Conservation (phyloP, 2,329 filamentous ascomycete species). For the Nectriaceae sp. region DNA sequence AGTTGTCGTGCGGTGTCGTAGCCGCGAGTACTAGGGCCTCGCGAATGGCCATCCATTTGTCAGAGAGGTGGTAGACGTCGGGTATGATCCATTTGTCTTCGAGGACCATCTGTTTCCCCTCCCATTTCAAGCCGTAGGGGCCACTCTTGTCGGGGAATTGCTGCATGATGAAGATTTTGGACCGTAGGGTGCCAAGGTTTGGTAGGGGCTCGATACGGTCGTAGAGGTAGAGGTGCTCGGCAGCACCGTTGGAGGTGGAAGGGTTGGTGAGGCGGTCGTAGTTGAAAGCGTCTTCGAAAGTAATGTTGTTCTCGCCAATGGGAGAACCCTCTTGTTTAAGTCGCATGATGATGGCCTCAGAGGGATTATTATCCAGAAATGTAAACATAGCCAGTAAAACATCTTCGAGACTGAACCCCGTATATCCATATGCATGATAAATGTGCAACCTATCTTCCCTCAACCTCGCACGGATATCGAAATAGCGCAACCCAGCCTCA, state of each 20-base stretch:
- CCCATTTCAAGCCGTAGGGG: conserved; percentile 48
- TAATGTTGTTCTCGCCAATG: conserved; percentile 35
- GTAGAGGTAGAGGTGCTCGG: conserved; percentile 39
- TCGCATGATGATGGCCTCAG: conserved; percentile 51
- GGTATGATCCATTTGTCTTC: conserved; percentile 51
- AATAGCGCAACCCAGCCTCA: conserved; percentile 48
- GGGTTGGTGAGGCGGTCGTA: conserved; percentile 38
- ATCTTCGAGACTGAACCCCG: conserved; percentile 45
- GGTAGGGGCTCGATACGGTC: conserved; percentile 38
- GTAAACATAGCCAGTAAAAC: conserved; percentile 45
- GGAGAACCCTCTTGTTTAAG: conserved; percentile 49
- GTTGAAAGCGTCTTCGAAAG: conserved; percentile 50
- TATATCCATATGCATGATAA: conserved; percentile 49
- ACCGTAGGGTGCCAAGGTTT: conserved; percentile 46
- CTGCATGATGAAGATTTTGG: conserved; percentile 49
- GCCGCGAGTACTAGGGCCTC: conserved; percentile 41
- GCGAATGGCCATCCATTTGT: conserved; percentile 49
- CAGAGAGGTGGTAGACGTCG: conserved; percentile 43
- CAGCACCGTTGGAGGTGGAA: conserved; percentile 37
- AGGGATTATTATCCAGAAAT: conserved; percentile 48
- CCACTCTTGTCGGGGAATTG: conserved; percentile 41
- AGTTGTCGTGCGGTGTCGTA: conserved; percentile 34
- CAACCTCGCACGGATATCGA: conserved; percentile 50
- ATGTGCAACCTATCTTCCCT: conserved; percentile 45
- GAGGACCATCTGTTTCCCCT: conserved; percentile 44